These are phyloP conservation scores for Coccomyxa subellipsoidea DNA, from an alignment of 163 green algal species.

Conservation along the genomic window DNA sequence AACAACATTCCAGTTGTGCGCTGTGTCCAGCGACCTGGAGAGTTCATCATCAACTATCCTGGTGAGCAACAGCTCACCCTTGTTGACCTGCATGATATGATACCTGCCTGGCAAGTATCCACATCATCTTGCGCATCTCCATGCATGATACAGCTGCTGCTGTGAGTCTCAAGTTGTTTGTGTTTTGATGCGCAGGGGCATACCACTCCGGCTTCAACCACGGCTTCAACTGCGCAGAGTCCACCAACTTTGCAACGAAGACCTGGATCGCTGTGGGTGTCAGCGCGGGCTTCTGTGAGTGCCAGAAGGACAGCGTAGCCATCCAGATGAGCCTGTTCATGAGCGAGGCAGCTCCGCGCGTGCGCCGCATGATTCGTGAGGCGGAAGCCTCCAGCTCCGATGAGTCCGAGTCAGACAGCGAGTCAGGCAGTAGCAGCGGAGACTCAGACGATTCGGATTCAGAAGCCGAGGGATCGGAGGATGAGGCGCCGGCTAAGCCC, in stretches of 20 bases:
- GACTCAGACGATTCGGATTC: conserved; percentile 12
- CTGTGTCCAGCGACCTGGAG: conserved; percentile 60
- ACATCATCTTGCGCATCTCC: neutral
- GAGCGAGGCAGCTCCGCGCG: conserved; percentile 21
- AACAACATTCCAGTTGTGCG: conserved; percentile 69
- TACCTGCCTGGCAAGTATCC: neutral
- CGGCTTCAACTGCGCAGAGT: conserved; percentile 71
- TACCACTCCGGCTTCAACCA: conserved; percentile 74
- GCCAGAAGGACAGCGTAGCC: conserved; percentile 28
- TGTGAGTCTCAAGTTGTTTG: no score
- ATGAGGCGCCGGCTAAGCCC: neutral
- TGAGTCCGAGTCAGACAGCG: neutral
- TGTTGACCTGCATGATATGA: neutral
- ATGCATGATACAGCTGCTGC: no score
- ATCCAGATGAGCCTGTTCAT: conserved; percentile 56
- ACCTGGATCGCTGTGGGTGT: conserved; percentile 60
- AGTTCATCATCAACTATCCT: conserved; percentile 84
- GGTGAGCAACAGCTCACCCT: conserved; percentile 24
- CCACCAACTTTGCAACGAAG: conserved; percentile 71
- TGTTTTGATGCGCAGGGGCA: conserved; percentile 35
- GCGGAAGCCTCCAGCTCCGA: neutral
- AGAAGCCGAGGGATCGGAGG: neutral
- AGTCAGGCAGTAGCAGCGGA: neutral
- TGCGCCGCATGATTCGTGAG: neutral
- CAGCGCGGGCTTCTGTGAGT: conserved; percentile 43